Evolutionary conservation across 768 basidiomycete species (phyloP).

Genomic region (Krasilnikovozyma curviuscula): DNA sequence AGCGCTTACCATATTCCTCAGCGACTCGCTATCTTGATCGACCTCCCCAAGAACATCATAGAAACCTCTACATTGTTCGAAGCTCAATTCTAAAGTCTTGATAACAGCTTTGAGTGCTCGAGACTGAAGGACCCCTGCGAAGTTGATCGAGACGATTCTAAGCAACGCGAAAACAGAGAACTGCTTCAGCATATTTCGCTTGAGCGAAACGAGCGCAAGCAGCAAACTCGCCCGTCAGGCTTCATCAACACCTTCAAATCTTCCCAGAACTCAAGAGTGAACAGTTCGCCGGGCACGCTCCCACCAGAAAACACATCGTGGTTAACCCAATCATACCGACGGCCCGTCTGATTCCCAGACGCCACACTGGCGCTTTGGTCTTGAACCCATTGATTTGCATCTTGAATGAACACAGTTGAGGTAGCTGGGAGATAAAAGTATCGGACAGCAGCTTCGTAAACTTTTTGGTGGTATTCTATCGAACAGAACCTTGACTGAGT

Average conservation of each 20-base stretch:
- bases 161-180: neutral
- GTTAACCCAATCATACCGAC: conserved; percentile 34
- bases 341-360: conserved; percentile 31
- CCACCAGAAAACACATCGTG: conserved; percentile 81
- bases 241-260: conserved; percentile 45
- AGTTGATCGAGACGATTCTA: conserved; percentile 19
- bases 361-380: conserved; percentile 24
- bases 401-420: conserved; percentile 48
- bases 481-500: neutral
- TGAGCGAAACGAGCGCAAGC: neutral
- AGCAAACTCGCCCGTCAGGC: conserved; percentile 38
- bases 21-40: conserved; percentile 32
- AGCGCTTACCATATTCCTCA: conserved; percentile 51
- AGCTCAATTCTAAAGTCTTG: conserved; percentile 48
- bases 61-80: conserved; percentile 63
- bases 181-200: neutral
- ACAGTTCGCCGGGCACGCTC: conserved; percentile 66
- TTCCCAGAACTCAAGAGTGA: conserved; percentile 65
- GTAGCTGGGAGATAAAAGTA: conserved; percentile 61
- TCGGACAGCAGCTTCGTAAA: conserved; percentile 57
- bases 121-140: conserved; percentile 51
- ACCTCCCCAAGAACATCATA: conserved; percentile 40
- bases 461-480: conserved; percentile 68
- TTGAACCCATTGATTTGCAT: conserved; percentile 52
- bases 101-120: conserved; percentile 46